Evolutionary conservation across 257 asterid species (phyloP), one percentile per base, ranked within the genome.

Genomic region (Solanum peruvianum): DNA sequence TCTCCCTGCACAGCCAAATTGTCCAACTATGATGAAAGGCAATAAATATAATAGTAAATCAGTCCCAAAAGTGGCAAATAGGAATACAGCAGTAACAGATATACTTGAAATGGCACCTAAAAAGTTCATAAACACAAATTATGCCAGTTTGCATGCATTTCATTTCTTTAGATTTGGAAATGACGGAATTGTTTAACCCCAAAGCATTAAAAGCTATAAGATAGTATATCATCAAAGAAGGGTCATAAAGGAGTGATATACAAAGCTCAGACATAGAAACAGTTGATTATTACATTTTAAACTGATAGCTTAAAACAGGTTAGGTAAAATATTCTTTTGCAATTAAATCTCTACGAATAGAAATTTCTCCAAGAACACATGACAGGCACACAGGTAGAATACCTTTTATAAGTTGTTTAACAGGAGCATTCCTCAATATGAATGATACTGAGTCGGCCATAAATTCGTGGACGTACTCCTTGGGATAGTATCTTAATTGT

Each of bases 371-470:
- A 64, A 7, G 12, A 49, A 49, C 85, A 81, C 70, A 31, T 20
- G 45, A 49, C 64, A 49, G 42, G 64, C 67, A 49, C 85, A 45
- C 44, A 29, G 85, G 21, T 52, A 81, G 44, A 29, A 81, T 93
- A 97, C 99, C 98, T 95, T 91, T 92, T 88, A 87, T 92, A 86
- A 93, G 95, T 88, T 93, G 94, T 88, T 91, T 86, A 41, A 88
- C 64, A 31, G 97, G 92, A 76, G 96, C 91, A 87, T 92, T 96
- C 93, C 98, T 95, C 67, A 97, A 91, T 83, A 95, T 85, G 92
- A 93, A 95, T 60, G 99, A 94, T 49, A 94, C 91, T 6, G 99
- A 93, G 91, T 94, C 94, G 1, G 99, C 98, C 98, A 95, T 94
- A 87, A 94, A 92, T 86, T 95, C 97, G 49, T 94, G 97, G 67